phyloP scores from a whole-genome alignment of 768 basidiomycete genomes.

The Tulasnella sp. region DNA sequence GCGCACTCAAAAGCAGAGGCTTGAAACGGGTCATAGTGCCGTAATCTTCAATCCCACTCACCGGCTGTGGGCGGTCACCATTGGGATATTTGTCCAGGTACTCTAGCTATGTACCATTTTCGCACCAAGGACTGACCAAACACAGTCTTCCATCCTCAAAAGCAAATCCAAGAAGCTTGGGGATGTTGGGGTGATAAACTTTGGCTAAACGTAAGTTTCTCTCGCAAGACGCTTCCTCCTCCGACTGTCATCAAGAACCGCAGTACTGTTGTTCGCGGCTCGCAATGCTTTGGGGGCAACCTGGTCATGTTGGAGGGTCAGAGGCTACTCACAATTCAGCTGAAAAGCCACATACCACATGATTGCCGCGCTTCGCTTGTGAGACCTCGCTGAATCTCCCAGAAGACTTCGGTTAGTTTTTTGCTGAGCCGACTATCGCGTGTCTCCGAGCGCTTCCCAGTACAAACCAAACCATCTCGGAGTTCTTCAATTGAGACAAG shows the following conservation, averaged over 20 bases:
- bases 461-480: neutral
- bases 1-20: neutral
- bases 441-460: neutral
- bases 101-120: constrained; percentile 54
- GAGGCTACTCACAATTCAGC: neutral
- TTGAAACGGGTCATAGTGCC: neutral
- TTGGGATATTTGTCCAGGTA: constrained; percentile 51
- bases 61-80: constrained; percentile 52
- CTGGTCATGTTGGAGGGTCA: neutral
- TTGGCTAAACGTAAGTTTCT: neutral
- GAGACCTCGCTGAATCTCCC: neutral
- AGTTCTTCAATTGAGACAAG: neutral
- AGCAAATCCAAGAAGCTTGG: neutral
- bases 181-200: neutral
- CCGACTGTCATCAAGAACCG: neutral
- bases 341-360: neutral
- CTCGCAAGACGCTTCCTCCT: neutral
- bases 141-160: constrained; percentile 41
- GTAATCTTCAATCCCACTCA: constrained; percentile 39
- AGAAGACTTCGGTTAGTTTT: neutral
- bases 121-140: constrained; percentile 63
- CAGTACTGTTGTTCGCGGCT: neutral
- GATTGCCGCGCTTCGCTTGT: neutral
- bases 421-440: neutral
- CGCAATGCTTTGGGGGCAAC: neutral